phyloP scores from a whole-genome alignment of 768 basidiomycete genomes.

The Coprinopsis cinerea region DNA sequence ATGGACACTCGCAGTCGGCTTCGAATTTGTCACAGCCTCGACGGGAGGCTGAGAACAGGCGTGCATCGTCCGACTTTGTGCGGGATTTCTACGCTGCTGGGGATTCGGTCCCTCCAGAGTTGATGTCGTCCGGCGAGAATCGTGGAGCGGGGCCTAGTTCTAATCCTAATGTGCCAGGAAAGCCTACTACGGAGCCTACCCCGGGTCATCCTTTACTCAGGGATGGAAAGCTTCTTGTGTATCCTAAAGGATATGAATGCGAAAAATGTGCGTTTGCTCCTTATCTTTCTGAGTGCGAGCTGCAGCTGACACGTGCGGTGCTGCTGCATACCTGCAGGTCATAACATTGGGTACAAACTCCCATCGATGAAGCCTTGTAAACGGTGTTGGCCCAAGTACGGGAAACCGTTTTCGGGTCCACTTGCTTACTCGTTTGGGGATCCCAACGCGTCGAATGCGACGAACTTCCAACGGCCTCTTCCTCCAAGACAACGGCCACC shows the following conservation, averaged over 20 bases:
- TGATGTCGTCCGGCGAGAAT: neutral
- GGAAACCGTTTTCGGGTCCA: constrained; percentile 54
- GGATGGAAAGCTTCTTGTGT: constrained; percentile 59
- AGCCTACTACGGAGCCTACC: constrained; percentile 55
- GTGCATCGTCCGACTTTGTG: constrained; percentile 46
- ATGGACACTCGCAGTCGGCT: neutral
- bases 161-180: constrained; percentile 42
- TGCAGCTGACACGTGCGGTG: neutral
- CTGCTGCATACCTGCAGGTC: constrained; percentile 50
- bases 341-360: constrained; percentile 69
- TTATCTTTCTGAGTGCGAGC: neutral
- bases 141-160: neutral
- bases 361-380: constrained; percentile 66
- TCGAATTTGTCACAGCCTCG: constrained; percentile 17
- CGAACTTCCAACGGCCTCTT: constrained; percentile 19
- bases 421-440: constrained; percentile 41
- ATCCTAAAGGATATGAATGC: constrained; percentile 59
- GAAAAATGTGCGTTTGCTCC: constrained; percentile 50
- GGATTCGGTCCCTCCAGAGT: constrained; percentile 18
- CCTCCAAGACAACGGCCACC: constrained; percentile 9
- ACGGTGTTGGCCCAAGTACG: constrained; percentile 71
- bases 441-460: neutral
- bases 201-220: constrained; percentile 65
- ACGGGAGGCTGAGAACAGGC: constrained; percentile 11
- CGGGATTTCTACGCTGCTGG: constrained; percentile 57